A percentile compares a stretch with the other conserved stretches of the same genome.
Conservation (phyloP, 345 rosid genomes). For the Psidium friedrichsthalianum region DNA sequence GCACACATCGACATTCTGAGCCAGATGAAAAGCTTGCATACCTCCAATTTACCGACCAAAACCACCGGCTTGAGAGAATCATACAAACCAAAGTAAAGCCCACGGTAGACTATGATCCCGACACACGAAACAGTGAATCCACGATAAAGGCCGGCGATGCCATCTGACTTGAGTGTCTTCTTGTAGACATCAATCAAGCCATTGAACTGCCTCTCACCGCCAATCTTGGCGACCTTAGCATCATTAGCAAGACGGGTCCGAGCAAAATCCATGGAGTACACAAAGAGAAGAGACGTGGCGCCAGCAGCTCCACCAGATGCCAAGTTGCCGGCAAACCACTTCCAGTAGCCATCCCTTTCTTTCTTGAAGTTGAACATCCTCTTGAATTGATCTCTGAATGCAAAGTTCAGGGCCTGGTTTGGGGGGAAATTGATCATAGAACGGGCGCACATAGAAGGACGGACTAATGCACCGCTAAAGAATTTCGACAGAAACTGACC, state of each 20-base stretch:
- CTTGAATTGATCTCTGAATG: conserved; percentile 48
- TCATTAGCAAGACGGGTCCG: conserved; percentile 50
- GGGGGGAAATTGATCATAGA: background rate
- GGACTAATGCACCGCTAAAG: background rate
- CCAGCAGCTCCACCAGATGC: conserved; percentile 65
- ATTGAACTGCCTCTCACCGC: conserved; percentile 50
- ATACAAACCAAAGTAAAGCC: conserved; percentile 58
- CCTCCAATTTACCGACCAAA: conserved; percentile 36
- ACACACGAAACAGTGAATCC: conserved; percentile 37
- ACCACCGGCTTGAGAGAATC: conserved; percentile 60
- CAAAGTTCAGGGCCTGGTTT: conserved; percentile 43
- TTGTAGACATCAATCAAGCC: conserved; percentile 47
- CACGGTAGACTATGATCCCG: conserved; percentile 14
- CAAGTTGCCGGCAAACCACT: conserved; percentile 58
- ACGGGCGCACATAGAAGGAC: background rate
- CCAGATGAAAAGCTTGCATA: background rate
- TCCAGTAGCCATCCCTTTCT: conserved; percentile 51
- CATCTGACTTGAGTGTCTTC: conserved; percentile 47
- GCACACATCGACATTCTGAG: background rate
- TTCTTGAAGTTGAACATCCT: conserved; percentile 48
- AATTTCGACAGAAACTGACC: conserved; percentile 12
- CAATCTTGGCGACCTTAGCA: conserved; percentile 35
- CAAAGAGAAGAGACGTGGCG: conserved; percentile 45
- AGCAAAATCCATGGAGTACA: conserved; percentile 48
- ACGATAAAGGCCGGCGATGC: conserved; percentile 47